Evolutionary conservation across 108 stramenopile species (phyloP).

Genomic region (Fragilariopsis cylindrus): DNA sequence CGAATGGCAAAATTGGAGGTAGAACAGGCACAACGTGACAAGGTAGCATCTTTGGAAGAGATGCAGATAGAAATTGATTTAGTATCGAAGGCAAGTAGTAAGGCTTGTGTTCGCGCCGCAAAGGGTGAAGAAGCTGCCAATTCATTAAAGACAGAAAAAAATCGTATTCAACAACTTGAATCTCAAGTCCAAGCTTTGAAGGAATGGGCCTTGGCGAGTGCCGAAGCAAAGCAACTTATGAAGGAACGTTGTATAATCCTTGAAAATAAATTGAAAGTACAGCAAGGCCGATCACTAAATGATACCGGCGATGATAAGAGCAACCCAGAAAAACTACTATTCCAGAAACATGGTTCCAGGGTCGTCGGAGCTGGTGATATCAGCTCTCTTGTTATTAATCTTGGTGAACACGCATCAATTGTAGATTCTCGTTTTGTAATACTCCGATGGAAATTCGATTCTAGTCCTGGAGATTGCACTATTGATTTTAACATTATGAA

Average conservation of each 20-base stretch:
- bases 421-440: constrained; percentile 47
- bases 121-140: constrained; percentile 71
- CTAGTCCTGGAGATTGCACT: constrained; percentile 61
- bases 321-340: constrained; percentile 40
- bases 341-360: constrained; percentile 65
- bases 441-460: constrained; percentile 87
- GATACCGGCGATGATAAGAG: constrained; percentile 16
- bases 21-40: constrained; percentile 71
- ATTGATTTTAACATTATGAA: constrained; percentile 78
- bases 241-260: constrained; percentile 64
- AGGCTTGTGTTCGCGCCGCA: constrained; percentile 71
- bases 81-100: constrained; percentile 65
- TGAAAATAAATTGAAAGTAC: constrained; percentile 58
- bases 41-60: constrained; percentile 65
- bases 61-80: constrained; percentile 90
- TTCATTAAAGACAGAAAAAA: constrained; percentile 61
- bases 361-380: constrained; percentile 84
- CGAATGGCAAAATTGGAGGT: constrained; percentile 88
- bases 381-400: constrained; percentile 42
- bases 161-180: constrained; percentile 72
- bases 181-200: constrained; percentile 79
- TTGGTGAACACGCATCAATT: constrained; percentile 46
- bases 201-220: constrained; percentile 86
- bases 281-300: constrained; percentile 29
- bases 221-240: constrained; percentile 72